Base-by-base conservation (phyloP, 164 flowering plant species). In the Umbilicus rupestris region DNA sequence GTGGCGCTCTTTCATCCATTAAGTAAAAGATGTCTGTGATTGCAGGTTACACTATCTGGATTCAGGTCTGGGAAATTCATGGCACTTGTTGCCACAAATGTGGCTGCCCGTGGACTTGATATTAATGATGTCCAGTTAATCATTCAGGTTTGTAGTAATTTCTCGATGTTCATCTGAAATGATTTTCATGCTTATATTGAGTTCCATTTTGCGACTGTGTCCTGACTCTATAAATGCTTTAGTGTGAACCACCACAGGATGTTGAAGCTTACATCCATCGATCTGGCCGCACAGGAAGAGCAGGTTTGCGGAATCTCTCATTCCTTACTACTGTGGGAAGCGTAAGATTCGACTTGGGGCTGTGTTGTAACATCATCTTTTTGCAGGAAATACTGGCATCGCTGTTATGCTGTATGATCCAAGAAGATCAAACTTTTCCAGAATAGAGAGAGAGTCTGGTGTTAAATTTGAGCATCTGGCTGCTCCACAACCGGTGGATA, bases 181-280 rank as follows among this genome's bases (percentile, higher is more conserved):
- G 31, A 59, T n/a, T 3, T 45, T 19, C 1, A 3, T 37, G 2
- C 28, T 20, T 35, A 3, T 35, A 3, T 35, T 35, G 37, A 35
- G 37, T 7, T 14, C 9, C 35, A 26, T 5, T 29, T 24, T 12
- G 26, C 17, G 8, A 15, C 12, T 24, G 0, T 41, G 12, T 30
- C 31, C 41, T 71, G 62, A 41, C 17, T 17, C 22, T 7, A 47
- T 73, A 14, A 59, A 46, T 1, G 4, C 65, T 78, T 55, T 68
- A 91, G 97, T 91, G 97, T 85, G 97, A 94, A 66, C 97, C 99
- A 19, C 99, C 99, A 14, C 86, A 87, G 62, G 99, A 91, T 80
- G 96, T 94, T 1, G 99, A 94, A 80, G 96, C 81, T 31, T 94
- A 94, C 74, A 94, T 94, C 39, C 97, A 94, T 78, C 95, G 98